Conservation (phyloP, 2,329 filamentous ascomycete species). For the Cadophora malorum region DNA sequence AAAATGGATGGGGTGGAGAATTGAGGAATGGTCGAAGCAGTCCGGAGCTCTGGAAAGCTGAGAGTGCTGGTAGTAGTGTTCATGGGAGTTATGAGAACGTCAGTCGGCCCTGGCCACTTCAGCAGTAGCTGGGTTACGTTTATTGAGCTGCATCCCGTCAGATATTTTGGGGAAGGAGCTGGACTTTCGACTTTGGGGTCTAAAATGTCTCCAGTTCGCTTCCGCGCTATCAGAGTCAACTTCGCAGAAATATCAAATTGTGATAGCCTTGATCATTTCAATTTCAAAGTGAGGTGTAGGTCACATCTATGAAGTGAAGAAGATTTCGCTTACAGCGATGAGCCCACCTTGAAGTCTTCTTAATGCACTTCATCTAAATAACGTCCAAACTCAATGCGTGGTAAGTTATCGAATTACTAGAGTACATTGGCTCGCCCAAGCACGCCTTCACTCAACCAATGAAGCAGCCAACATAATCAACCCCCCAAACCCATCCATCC, state of each 20-base stretch:
- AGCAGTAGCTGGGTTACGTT: neutral
- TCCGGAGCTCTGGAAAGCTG: neutral
- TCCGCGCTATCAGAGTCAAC: neutral
- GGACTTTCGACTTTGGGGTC: neutral
- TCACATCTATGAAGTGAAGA: too few relatives aligned
- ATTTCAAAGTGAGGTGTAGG: too few relatives aligned
- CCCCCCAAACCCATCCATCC: conserved; percentile 53
- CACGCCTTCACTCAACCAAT: conserved; percentile 35
- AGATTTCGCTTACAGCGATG: too few relatives aligned
- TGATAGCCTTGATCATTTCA: too few relatives aligned
- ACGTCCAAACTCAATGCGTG: too few relatives aligned
- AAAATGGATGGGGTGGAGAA: conserved; percentile 18
- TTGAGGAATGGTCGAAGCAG: neutral
- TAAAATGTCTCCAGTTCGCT: neutral
- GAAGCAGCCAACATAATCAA: conserved; percentile 55
- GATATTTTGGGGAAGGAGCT: neutral
- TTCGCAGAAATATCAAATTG: too few relatives aligned
- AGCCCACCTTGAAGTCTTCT: too few relatives aligned
- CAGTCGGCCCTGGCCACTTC: conserved; percentile 5
- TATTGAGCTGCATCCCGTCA: too few relatives aligned
- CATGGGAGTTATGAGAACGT: neutral
- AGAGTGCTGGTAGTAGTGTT: conserved; percentile 6
- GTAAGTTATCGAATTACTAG: too few relatives aligned
- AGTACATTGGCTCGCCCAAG: too few relatives aligned
- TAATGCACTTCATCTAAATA: too few relatives aligned